Percentiles rank a stretch among this genome's conserved stretches.
Evolutionary conservation across 2,329 filamentous ascomycete species (phyloP).

Genomic region (Cercospora sp.): DNA sequence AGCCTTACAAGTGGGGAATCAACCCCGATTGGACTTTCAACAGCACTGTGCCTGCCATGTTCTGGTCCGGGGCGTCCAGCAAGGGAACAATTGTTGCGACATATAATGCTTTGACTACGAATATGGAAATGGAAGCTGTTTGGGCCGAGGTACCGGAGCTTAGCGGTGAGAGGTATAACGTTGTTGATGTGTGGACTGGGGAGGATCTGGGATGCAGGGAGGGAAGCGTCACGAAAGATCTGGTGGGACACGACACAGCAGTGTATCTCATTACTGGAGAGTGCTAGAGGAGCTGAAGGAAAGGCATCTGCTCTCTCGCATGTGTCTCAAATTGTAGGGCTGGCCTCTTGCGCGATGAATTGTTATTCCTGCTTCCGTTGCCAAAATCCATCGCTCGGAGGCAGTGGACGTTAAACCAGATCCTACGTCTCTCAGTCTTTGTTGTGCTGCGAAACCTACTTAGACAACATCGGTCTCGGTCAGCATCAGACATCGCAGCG

Average conservation of each 20-base stretch:
- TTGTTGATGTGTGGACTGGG: background rate
- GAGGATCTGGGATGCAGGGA: background rate
- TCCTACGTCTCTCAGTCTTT: too few relatives aligned
- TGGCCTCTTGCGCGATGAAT: background rate
- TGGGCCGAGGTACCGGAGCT: background rate
- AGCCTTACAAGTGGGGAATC: background rate
- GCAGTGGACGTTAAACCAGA: too few relatives aligned
- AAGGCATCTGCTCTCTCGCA: background rate
- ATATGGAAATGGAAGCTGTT: background rate
- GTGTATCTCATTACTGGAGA: background rate
- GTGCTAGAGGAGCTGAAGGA: background rate
- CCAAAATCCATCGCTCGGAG: background rate
- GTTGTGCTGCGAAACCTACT: too few relatives aligned
- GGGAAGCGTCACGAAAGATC: background rate
- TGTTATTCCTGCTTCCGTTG: background rate
- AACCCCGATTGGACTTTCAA: background rate
- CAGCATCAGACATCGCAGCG: too few relatives aligned
- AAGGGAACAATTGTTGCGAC: background rate
- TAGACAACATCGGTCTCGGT: too few relatives aligned
- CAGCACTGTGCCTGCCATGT: background rate
- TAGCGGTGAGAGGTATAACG: background rate
- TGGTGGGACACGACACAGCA: background rate
- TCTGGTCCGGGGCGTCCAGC: background rate
- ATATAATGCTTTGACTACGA: background rate
- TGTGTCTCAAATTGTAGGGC: background rate